Percentiles rank a stretch among this genome's conserved stretches.
These are phyloP conservation scores for Tricharina praecox DNA, from an alignment of 495 filamentous ascomycete species.

Conservation along the genomic window DNA sequence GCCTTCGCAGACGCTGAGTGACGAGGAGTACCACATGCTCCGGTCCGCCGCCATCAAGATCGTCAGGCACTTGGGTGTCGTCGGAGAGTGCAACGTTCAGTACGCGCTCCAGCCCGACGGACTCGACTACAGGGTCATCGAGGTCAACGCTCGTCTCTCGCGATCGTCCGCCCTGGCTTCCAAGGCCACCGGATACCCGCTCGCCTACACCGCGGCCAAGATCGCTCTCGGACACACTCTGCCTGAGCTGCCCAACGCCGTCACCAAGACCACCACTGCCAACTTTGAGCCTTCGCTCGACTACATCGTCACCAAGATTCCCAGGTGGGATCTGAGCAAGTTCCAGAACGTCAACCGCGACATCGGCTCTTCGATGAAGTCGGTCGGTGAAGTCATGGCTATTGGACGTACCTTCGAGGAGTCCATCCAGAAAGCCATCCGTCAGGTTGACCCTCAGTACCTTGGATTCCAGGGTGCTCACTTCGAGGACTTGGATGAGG, in stretches of 20 bases:
- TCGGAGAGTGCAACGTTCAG: constrained; percentile 96
- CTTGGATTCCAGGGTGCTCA: constrained; percentile 87
- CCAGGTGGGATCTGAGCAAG: constrained; percentile 91
- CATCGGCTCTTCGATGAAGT: constrained; percentile 96
- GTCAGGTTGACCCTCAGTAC: constrained; percentile 84
- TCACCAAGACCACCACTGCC: constrained; percentile 94
- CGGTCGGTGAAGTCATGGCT: constrained; percentile 96
- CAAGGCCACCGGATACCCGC: constrained; percentile 91
- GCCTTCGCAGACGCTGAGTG: constrained; percentile 84
- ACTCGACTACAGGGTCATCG: constrained; percentile 91
- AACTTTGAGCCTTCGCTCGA: constrained; percentile 97
- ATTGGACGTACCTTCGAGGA: constrained; percentile 97
- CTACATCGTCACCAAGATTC: constrained; percentile 97
- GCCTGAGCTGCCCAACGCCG: constrained; percentile 88
- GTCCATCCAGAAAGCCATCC: constrained; percentile 96
- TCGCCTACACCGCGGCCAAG: constrained; percentile 94
- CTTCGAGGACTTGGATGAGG: constrained; percentile 83
- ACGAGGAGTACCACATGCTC: constrained; percentile 98
- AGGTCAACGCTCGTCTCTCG: constrained; percentile 94
- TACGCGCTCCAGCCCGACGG: constrained; percentile 91
- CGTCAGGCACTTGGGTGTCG: constrained; percentile 83
- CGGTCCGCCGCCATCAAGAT: constrained; percentile 92
- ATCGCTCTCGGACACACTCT: constrained; percentile 89
- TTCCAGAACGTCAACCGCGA: constrained; percentile 97
- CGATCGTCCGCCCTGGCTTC: constrained; percentile 91